phyloP scores from a whole-genome alignment of 106 monocot genomes.

The Dendrobium catenatum region DNA sequence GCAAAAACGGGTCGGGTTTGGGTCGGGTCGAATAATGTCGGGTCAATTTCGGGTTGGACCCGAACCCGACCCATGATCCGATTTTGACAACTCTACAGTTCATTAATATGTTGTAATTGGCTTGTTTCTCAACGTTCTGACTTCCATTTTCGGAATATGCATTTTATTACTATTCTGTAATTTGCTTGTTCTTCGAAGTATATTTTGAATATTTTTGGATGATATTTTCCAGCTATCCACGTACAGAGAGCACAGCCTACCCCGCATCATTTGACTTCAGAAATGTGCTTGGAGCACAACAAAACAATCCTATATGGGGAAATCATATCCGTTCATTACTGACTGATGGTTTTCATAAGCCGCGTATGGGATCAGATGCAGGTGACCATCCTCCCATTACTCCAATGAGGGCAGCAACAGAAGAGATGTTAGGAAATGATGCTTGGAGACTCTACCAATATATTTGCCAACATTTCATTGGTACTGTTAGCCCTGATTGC shows the following conservation, averaged over 20 bases:
- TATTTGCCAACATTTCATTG: conserved; percentile 96
- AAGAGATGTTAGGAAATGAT: conserved; percentile 86
- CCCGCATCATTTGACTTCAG: conserved; percentile 87
- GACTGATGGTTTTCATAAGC: conserved; percentile 67
- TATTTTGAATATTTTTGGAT: conserved; percentile 2
- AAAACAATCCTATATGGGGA: conserved; percentile 60
- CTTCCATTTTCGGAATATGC: neutral
- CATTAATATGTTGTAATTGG: neutral
- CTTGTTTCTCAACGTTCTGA: neutral
- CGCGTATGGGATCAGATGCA: conserved; percentile 74
- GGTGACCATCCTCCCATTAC: conserved; percentile 97
- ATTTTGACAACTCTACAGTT: no score
- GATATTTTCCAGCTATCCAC: conserved; percentile 69
- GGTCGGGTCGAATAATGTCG: no score
- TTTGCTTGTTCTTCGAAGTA: neutral
- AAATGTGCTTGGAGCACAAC: conserved; percentile 48
- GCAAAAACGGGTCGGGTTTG: no score
- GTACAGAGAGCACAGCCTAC: conserved; percentile 96
- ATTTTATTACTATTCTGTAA: neutral
- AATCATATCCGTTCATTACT: conserved; percentile 52
- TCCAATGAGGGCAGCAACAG: conserved; percentile 81
- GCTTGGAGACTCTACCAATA: conserved; percentile 91
- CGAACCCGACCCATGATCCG: no score
- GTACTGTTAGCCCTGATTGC: conserved; percentile 83
- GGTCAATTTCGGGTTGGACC: no score